phyloP scores from a whole-genome alignment of 83 land plant genomes.

The Picea mariana region DNA sequence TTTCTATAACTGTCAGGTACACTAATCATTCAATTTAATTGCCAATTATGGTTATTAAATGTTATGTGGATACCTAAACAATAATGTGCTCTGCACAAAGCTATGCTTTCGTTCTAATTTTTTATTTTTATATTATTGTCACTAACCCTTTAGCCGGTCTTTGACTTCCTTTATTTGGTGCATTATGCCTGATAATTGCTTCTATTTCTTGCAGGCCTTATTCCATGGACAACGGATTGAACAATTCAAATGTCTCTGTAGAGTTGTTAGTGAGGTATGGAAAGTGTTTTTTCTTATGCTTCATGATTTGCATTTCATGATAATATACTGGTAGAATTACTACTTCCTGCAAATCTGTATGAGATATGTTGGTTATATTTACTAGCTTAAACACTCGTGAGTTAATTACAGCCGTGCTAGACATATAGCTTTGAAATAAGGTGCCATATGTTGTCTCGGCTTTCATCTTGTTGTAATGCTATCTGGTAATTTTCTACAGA shows the following conservation, averaged over 20 bases:
- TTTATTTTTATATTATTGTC: neutral
- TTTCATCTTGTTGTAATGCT: neutral
- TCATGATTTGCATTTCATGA: neutral
- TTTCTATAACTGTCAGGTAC: conserved; percentile 67
- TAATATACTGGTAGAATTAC: neutral
- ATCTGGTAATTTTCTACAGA: conserved; percentile 34
- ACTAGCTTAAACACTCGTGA: neutral
- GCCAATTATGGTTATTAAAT: neutral
- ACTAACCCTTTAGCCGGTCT: too few species aligned
- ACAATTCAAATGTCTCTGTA: conserved; percentile 10
- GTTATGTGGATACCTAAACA: neutral
- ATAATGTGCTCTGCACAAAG: neutral
- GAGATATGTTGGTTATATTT: neutral
- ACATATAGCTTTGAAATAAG: too few species aligned
- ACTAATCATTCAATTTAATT: neutral
- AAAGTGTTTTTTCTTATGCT: neutral
- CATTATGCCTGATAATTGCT: neutral
- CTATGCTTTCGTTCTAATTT: neutral
- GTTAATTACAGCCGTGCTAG: neutral
- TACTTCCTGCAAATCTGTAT: neutral
- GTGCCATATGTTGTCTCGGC: neutral
- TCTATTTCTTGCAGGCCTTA: conserved; percentile 13
- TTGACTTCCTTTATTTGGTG: too few species aligned
- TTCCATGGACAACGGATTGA: conserved; percentile 9
- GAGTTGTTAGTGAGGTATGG: conserved; percentile 9